Evolutionary conservation across 352 stramenopile species (phyloP).

Genomic region (Phytophthora tentaculata): DNA sequence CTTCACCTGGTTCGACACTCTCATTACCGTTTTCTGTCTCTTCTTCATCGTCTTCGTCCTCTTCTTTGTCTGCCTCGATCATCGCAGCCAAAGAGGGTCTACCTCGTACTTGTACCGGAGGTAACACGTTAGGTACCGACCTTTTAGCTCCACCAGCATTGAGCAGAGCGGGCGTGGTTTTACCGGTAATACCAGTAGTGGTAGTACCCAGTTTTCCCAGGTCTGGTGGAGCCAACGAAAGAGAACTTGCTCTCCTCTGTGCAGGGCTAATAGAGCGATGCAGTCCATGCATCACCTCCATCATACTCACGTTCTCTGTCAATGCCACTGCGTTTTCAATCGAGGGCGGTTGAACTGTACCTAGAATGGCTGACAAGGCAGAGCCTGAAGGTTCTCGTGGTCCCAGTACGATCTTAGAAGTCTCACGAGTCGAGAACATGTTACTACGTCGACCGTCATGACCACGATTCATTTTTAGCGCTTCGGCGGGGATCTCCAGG

Average conservation of each 20-base stretch:
- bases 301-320: constrained; percentile 47
- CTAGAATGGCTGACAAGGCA: constrained; percentile 51
- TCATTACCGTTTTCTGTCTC: not conserved
- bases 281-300: constrained; percentile 45
- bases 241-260: constrained; percentile 20
- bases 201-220: constrained; percentile 9
- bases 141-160: not conserved
- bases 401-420: constrained; percentile 62
- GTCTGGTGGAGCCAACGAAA: constrained; percentile 18
- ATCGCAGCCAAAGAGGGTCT: constrained; percentile 22
- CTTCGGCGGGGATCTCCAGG: constrained; percentile 31
- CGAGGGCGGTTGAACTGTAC: constrained; percentile 54
- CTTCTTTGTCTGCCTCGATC: constrained; percentile 24
- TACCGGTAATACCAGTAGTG: not conserved
- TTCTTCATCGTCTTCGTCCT: constrained; percentile 9
- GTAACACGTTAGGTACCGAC: constrained; percentile 9
- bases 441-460: constrained; percentile 51
- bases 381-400: constrained; percentile 58
- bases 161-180: not conserved
- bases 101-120: not conserved
- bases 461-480: constrained; percentile 28
- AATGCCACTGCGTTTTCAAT: constrained; percentile 53
- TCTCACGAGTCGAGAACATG: constrained; percentile 56
- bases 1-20: constrained; percentile 10
- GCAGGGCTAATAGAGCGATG: constrained; percentile 34